These are phyloP conservation scores for Colletotrichum sp. DNA, from an alignment of 2,329 filamentous ascomycete species.

Conservation along the genomic window DNA sequence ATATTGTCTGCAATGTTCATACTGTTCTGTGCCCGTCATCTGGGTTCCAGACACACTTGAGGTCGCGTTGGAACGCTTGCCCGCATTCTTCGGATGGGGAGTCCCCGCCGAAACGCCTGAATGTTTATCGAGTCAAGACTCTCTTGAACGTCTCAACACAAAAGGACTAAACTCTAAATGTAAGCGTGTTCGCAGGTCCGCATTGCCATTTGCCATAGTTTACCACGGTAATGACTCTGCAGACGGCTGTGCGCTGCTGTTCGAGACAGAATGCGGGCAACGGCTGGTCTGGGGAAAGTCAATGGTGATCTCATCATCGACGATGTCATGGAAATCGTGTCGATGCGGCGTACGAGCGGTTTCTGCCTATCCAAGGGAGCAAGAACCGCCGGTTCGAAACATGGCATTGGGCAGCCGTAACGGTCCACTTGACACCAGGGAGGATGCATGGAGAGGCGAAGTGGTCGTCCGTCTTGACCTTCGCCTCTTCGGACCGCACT, in stretches of 20 bases:
- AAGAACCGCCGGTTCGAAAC: slow-evolving; percentile 6
- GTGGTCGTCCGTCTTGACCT: not conserved
- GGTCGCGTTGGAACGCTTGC: slow-evolving; percentile 2
- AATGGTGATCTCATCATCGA: not conserved
- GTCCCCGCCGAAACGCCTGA: slow-evolving; percentile 1
- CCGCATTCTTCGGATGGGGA: not conserved
- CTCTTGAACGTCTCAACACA: not conserved
- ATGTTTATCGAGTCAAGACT: slow-evolving; percentile 8
- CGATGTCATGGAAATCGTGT: not conserved
- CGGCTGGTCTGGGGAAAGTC: not conserved
- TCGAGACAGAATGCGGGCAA: not conserved
- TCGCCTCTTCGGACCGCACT: not conserved
- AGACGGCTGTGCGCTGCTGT: not conserved
- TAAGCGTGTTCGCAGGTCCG: not conserved
- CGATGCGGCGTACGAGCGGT: not conserved
- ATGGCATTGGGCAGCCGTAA: not conserved
- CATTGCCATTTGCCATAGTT: not conserved
- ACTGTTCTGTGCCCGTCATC: not conserved
- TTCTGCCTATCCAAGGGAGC: not conserved
- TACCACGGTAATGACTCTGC: not conserved
- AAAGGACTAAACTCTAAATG: not conserved
- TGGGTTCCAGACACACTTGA: not conserved
- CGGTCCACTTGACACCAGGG: not conserved
- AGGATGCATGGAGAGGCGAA: not conserved
- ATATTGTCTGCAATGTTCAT: not conserved